A percentile compares a stretch with the other conserved stretches of the same genome.
Evolutionary conservation across 345 rosid genomes (phyloP).

Genomic region (Syzygium aqueum): DNA sequence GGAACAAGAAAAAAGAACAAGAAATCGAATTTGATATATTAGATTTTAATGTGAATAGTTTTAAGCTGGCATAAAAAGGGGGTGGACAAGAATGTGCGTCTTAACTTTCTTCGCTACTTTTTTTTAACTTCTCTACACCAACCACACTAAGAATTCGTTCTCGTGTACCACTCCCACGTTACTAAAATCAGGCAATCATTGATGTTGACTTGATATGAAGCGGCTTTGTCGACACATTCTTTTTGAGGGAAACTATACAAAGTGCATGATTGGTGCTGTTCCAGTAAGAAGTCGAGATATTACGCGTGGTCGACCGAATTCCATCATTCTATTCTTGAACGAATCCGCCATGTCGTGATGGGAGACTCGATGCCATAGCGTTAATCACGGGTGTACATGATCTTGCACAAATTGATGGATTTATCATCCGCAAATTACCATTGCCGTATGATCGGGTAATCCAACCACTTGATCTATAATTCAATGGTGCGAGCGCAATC

Average conservation of each 20-base stretch:
- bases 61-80: not conserved
- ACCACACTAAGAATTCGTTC: not conserved
- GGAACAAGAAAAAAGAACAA: not conserved
- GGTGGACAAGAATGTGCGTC: not conserved
- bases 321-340: not conserved
- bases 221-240: not conserved
- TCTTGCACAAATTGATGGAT: not conserved
- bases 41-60: not conserved
- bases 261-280: not conserved
- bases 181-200: not conserved
- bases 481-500: not conserved
- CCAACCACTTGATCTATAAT: not conserved
- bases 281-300: not conserved
- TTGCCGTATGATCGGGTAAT: not conserved
- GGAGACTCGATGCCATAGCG: not conserved
- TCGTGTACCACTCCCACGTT: not conserved
- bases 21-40: not conserved
- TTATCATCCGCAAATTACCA: not conserved
- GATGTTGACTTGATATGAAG: not conserved
- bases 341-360: not conserved
- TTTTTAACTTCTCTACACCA: not conserved
- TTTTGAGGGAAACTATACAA: not conserved
- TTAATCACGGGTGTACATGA: not conserved
- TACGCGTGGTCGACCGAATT: not conserved
- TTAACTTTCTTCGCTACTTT: not conserved